These are phyloP conservation scores for Aspergillus niger DNA, from an alignment of 2,329 filamentous ascomycete genomes.

Conservation along the genomic window DNA sequence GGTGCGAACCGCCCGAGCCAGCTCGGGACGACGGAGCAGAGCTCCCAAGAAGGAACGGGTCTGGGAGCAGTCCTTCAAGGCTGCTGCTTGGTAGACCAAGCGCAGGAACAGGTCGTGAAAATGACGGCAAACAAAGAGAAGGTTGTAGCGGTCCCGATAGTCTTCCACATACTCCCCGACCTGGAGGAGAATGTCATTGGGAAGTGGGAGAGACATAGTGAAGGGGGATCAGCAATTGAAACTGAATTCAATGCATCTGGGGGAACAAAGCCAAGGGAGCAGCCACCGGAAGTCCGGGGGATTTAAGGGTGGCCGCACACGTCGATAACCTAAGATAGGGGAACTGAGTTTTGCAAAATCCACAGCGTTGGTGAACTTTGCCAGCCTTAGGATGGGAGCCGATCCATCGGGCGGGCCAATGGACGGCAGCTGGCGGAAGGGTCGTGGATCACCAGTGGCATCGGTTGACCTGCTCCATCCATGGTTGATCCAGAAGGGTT, in stretches of 20 bases:
- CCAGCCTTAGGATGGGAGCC: constrained; percentile 2
- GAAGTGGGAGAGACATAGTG: constrained; percentile 25
- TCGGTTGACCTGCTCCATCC: constrained; percentile 15
- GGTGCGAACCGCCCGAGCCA: constrained; percentile 27
- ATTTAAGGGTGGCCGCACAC: constrained; percentile 3
- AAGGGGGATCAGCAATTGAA: constrained; percentile 7
- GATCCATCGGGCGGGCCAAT: constrained; percentile 15
- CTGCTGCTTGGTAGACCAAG: constrained; percentile 24
- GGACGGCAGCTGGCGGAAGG: constrained; percentile 18
- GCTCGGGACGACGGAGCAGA: constrained; percentile 23
- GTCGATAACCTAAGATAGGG: constrained; percentile 7
- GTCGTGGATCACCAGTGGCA: constrained; percentile 16
- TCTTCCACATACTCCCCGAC: constrained; percentile 30
- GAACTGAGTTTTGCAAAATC: constrained; percentile 6
- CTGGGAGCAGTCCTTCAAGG: constrained; percentile 21
- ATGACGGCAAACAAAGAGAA: constrained; percentile 28
- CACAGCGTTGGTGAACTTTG: constrained; percentile 4
- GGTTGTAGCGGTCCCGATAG: constrained; percentile 29
- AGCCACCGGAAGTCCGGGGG: background rate
- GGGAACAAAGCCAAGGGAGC: background rate
- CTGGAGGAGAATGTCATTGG: constrained; percentile 35
- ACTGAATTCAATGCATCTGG: constrained; percentile 6
- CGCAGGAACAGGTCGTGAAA: constrained; percentile 33
- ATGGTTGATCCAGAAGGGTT: constrained; percentile 12
- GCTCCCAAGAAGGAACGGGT: constrained; percentile 26